Conservation (phyloP, 129 eudicot species). For the Daucus carota region DH1_v3.0 NC_030384.2:49722501-49723000, state of each 20-base stretch:
- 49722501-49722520: neutral
- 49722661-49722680: too few relatives aligned
- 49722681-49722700: too few relatives aligned
- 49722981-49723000: slow-evolving; percentile 18
- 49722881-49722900: slow-evolving; percentile 32
- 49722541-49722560: too few relatives aligned
- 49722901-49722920: slow-evolving; percentile 36
- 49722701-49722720: neutral
- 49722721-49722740: neutral
- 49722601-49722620: too few relatives aligned
- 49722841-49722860: slow-evolving; percentile 37
- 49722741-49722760: neutral
- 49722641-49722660: too few relatives aligned
- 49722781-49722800: neutral
- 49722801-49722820: neutral
- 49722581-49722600: too few relatives aligned
- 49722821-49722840: slow-evolving; percentile 36
- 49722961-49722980: slow-evolving; percentile 37
- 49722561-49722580: neutral
- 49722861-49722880: slow-evolving; percentile 42
- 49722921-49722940: neutral
- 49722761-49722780: neutral
- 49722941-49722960: slow-evolving; percentile 22
- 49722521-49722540: neutral
- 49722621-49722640: too few relatives aligned